Evolutionary conservation across 495 filamentous ascomycete genomes (phyloP).

Genomic region (Pyronema domesticum): DNA sequence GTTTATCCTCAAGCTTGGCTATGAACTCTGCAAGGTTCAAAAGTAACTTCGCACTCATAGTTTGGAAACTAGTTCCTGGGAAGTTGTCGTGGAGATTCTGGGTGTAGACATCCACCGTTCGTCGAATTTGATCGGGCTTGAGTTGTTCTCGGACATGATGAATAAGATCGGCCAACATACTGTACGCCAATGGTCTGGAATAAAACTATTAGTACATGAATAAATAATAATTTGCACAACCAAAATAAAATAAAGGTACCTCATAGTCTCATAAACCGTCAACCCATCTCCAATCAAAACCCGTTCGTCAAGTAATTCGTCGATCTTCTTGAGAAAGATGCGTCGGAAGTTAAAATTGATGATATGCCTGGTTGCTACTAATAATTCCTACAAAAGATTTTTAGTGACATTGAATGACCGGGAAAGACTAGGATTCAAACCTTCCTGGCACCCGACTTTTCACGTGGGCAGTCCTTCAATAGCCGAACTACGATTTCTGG

Average conservation of each 20-base stretch:
- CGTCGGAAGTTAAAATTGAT: slow-evolving; percentile 98
- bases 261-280: slow-evolving; percentile 90
- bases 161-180: slow-evolving; percentile 94
- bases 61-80: slow-evolving; percentile 96
- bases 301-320: slow-evolving; percentile 81
- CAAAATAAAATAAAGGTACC: slow-evolving; percentile 7
- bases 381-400: slow-evolving; percentile 40
- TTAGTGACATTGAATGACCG: not conserved
- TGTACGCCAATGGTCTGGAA: slow-evolving; percentile 71
- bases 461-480: slow-evolving; percentile 80
- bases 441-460: slow-evolving; percentile 83
- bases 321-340: slow-evolving; percentile 87
- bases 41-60: slow-evolving; percentile 94
- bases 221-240: not conserved
- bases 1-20: slow-evolving; percentile 73
- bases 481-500: slow-evolving; percentile 84
- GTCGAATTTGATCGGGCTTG: slow-evolving; percentile 69
- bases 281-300: slow-evolving; percentile 89
- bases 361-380: slow-evolving; percentile 93
- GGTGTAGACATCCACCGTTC: slow-evolving; percentile 91
- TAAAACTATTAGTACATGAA: slow-evolving; percentile 1
- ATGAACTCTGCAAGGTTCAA: slow-evolving; percentile 97
- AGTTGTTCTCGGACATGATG: slow-evolving; percentile 87
- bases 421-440: slow-evolving; percentile 2
- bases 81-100: slow-evolving; percentile 91